Evolutionary conservation across 257 asterid genomes (phyloP), one percentile per base, ranked within the genome.

Genomic region (Lycium barbarum): DNA sequence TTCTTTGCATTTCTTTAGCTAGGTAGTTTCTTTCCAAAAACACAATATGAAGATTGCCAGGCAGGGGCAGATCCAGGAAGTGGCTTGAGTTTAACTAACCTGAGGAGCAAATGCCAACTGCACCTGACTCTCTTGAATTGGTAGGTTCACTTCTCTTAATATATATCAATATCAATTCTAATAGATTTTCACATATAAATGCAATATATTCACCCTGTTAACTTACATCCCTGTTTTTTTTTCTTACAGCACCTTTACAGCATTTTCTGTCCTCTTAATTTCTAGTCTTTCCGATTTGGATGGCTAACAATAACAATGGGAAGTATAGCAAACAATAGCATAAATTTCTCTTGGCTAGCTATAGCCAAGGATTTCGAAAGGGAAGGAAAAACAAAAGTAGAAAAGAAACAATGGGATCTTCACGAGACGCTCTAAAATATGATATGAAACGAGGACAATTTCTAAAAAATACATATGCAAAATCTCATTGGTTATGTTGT

Each of bases 141-240:
- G 58, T n/a, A 10, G 57, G 80, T 72, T 72, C 36, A 72, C 36
- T 45, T 72, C 58, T 72, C 80, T 45, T 43, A 72, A 72, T 72
- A 72, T 72, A 72, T n/a, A n/a, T 58, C 33, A 51, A 72, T n/a
- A n/a, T 58, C 33, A 51, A 72, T 72, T 40, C 58, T 72, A 72
- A 43, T 72, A 45, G 38, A 72, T 45, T 72, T n/a, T 45, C 80
- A 13, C 17, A 26, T 70, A 38, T 70, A 70, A 17, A 70, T 3
- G 76, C 49, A 67, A 38, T 73, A 73, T 51, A 0, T 76, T 22
- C 22, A 1, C 63, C 63, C 82, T 17, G 22, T 53, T 22, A 49
- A 33, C 33, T 14, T 51, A 8, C 47, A 53, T 53, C 65, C 49
- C 7, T 40, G 74, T 54, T 78, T 51, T 51, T 26, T 7, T 15